phyloP scores from a whole-genome alignment of 768 basidiomycete species.

The Phaeotremella fagi region DNA sequence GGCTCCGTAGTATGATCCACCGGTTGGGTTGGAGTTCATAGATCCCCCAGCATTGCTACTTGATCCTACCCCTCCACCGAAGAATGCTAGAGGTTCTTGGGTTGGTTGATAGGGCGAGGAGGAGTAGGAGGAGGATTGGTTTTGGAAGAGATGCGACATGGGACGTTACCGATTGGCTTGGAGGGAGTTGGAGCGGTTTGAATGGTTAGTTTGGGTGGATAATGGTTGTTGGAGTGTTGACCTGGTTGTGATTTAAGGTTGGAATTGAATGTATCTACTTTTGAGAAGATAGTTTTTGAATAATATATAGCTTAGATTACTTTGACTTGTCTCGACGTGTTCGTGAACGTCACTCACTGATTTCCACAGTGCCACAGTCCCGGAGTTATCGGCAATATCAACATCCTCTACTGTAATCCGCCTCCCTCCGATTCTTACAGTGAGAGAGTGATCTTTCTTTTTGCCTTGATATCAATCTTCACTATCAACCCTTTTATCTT shows the following conservation, averaged over 20 bases:
- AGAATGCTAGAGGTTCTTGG: conserved; percentile 45
- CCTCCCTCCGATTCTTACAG: neutral
- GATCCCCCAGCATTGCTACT: neutral
- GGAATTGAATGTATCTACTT: neutral
- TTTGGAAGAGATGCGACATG: conserved; percentile 25
- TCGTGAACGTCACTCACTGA: too few species aligned
- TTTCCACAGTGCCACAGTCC: neutral
- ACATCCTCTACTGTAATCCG: neutral
- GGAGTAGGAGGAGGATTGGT: conserved; percentile 6
- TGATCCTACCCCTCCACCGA: conserved; percentile 24
- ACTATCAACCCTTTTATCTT: too few species aligned
- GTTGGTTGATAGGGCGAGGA: conserved; percentile 18
- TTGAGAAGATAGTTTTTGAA: too few species aligned
- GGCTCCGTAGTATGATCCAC: conserved; percentile 34
- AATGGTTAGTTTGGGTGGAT: neutral
- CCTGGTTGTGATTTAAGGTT: neutral
- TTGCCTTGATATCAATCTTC: too few species aligned
- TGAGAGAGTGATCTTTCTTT: too few species aligned
- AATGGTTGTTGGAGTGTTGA: too few species aligned
- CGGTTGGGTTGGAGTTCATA: conserved; percentile 27
- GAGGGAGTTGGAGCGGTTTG: neutral
- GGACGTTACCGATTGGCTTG: too few species aligned
- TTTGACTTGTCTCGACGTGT: too few species aligned
- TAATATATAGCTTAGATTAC: too few species aligned
- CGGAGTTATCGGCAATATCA: neutral